These are phyloP conservation scores for Talaromyces pinophilus DNA, from an alignment of 2,329 filamentous ascomycete genomes.

Conservation along the genomic window DNA sequence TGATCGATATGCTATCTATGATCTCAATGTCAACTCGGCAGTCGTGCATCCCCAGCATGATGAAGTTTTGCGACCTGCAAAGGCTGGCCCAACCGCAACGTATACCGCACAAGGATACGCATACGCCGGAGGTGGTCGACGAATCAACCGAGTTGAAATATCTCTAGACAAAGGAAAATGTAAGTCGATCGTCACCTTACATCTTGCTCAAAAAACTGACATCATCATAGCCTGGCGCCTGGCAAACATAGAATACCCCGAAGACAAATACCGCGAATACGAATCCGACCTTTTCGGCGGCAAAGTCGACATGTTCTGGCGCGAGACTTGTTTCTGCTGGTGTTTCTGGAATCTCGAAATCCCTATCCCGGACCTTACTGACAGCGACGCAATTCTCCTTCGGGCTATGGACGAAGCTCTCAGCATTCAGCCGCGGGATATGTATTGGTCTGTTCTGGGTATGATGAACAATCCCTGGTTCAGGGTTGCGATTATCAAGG, in stretches of 20 bases:
- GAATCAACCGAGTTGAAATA: constrained; percentile 79
- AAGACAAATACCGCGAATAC: constrained; percentile 75
- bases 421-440: constrained; percentile 82
- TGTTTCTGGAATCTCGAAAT: constrained; percentile 84
- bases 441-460: constrained; percentile 93
- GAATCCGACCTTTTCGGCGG: constrained; percentile 71
- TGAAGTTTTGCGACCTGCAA: constrained; percentile 60
- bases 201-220: constrained; percentile 16
- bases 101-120: constrained; percentile 80
- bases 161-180: constrained; percentile 78
- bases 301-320: constrained; percentile 75
- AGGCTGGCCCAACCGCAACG: constrained; percentile 42
- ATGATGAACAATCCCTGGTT: constrained; percentile 99
- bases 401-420: constrained; percentile 88
- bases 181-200: constrained; percentile 25
- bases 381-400: constrained; percentile 72
- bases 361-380: constrained; percentile 60
- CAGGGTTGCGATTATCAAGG: constrained; percentile 72
- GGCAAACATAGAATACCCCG: constrained; percentile 75
- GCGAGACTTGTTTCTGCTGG: constrained; percentile 85
- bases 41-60: constrained; percentile 78
- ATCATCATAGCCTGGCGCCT: constrained; percentile 63
- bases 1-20: constrained; percentile 89
- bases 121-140: constrained; percentile 82
- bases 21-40: constrained; percentile 83